Evolutionary conservation across 179 eudicot genomes (phyloP).

Genomic region (Beta lomatogona): DNA sequence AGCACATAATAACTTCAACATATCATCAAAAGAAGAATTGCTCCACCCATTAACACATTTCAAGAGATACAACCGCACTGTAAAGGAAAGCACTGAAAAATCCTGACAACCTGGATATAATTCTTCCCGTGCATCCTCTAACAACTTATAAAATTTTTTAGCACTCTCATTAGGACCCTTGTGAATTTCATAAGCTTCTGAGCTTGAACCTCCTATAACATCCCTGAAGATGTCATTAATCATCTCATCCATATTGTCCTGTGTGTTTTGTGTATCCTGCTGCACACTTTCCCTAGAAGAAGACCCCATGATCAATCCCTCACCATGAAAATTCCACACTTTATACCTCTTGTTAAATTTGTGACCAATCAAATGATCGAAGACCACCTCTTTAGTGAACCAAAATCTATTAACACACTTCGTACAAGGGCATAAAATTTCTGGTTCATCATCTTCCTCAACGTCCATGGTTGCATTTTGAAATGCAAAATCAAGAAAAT

Average conservation of each 20-base stretch:
- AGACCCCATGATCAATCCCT: background rate
- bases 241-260: background rate
- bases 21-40: background rate
- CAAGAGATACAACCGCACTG: background rate
- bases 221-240: background rate
- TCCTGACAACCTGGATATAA: too few relatives aligned
- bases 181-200: background rate
- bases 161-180: background rate
- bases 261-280: background rate
- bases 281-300: background rate
- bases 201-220: background rate
- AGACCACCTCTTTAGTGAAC: background rate
- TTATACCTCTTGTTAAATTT: background rate
- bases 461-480: too few relatives aligned
- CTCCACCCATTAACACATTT: slow-evolving; percentile 5
- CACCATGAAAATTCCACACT: background rate
- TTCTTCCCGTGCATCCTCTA: too few relatives aligned
- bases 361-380: background rate
- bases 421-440: too few relatives aligned
- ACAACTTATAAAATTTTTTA: background rate
- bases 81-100: background rate
- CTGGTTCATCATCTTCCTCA: too few relatives aligned
- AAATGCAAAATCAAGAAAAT: too few relatives aligned
- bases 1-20: background rate
- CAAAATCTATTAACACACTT: background rate